These are phyloP conservation scores for Cerioporus squamosus DNA, from an alignment of 1,284 basidiomycete species.

Conservation along the genomic window DNA sequence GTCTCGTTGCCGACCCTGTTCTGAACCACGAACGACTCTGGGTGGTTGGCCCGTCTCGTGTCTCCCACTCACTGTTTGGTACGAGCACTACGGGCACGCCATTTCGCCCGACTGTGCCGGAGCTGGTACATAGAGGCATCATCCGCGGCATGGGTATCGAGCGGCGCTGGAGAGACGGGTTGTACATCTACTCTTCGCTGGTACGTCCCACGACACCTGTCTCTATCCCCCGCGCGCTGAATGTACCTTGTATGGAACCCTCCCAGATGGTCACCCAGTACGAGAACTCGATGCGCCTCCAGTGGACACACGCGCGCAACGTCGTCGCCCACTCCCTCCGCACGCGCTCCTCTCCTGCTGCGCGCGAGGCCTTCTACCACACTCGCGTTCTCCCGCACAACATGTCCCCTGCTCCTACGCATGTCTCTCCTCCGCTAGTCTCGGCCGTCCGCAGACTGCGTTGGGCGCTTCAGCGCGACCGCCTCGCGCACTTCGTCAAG, in stretches of 20 bases:
- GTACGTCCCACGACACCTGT: constrained; percentile 42
- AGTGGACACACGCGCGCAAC: constrained; percentile 51
- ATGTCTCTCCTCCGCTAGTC: constrained; percentile 56
- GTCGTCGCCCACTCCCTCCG: constrained; percentile 52
- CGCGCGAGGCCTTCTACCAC: constrained; percentile 43
- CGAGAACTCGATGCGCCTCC: constrained; percentile 53
- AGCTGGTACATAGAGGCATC: constrained; percentile 69
- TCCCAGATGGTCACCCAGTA: constrained; percentile 61
- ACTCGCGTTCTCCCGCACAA: constrained; percentile 56
- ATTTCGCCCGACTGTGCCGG: constrained; percentile 64
- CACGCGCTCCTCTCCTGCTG: constrained; percentile 38
- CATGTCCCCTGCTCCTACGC: constrained; percentile 41
- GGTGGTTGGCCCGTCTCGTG: constrained; percentile 66
- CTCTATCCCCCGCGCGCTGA: constrained; percentile 3
- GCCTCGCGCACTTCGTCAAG: constrained; percentile 55
- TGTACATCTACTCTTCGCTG: constrained; percentile 63
- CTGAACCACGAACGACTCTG: constrained; percentile 62
- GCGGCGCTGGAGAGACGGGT: constrained; percentile 62
- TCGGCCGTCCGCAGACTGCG: constrained; percentile 60
- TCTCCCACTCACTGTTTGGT: constrained; percentile 67
- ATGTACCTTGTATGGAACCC: background rate
- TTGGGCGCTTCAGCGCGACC: constrained; percentile 62
- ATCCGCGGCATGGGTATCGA: constrained; percentile 69
- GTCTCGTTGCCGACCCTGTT: constrained; percentile 60
- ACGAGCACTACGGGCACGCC: constrained; percentile 53